Evolutionary conservation across 345 rosid species (phyloP).

Genomic region (Eutrema japonicum): DNA sequence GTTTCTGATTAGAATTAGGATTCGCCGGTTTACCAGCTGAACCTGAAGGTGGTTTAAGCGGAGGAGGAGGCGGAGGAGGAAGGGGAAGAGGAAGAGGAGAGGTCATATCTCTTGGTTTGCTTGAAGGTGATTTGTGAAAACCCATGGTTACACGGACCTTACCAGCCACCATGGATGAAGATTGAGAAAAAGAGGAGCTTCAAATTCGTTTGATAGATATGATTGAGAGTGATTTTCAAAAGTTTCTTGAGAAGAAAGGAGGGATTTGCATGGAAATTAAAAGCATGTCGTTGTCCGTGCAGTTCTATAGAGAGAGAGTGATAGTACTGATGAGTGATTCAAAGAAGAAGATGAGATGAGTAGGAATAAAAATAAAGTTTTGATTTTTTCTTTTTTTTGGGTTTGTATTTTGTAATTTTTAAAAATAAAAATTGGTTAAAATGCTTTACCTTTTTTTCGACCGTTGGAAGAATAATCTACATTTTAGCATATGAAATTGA

Average conservation of each 20-base stretch:
- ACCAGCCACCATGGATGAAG: slow-evolving; percentile 76
- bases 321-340: slow-evolving; percentile 38
- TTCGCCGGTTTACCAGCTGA: slow-evolving; percentile 22
- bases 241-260: slow-evolving; percentile 27
- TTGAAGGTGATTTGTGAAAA: slow-evolving; percentile 72
- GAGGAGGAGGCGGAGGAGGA: slow-evolving; percentile 51
- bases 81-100: slow-evolving; percentile 40
- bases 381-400: background rate
- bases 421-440: slow-evolving; percentile 19
- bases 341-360: slow-evolving; percentile 19
- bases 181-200: background rate
- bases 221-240: slow-evolving; percentile 10
- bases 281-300: slow-evolving; percentile 47
- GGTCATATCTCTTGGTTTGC: slow-evolving; percentile 16
- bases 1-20: slow-evolving; percentile 38
- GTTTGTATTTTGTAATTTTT: background rate
- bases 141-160: slow-evolving; percentile 89
- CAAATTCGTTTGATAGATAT: background rate
- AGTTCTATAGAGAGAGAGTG: slow-evolving; percentile 44
- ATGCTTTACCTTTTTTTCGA: slow-evolving; percentile 31
- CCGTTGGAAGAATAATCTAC: slow-evolving; percentile 45
- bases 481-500: slow-evolving; percentile 30
- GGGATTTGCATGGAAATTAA: slow-evolving; percentile 44
- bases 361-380: background rate
- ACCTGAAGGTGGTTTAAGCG: slow-evolving; percentile 39